These are phyloP conservation scores for Lactarius hatsudake DNA, from an alignment of 768 basidiomycete species.

Conservation along the genomic window DNA sequence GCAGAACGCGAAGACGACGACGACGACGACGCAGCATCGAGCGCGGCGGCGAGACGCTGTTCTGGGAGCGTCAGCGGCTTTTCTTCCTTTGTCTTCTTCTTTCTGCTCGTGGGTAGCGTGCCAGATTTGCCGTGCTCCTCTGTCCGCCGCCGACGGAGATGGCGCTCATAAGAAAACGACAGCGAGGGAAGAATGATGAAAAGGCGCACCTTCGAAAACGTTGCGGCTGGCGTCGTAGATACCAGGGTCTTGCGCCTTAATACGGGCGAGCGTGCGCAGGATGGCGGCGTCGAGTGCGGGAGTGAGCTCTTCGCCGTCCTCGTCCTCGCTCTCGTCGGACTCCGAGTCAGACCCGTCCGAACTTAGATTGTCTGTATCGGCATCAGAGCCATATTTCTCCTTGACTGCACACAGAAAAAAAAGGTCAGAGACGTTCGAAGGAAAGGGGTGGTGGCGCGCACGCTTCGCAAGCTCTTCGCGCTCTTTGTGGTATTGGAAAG, in stretches of 20 bases:
- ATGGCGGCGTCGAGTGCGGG: slow-evolving; percentile 94
- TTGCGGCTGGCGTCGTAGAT: slow-evolving; percentile 73
- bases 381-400: slow-evolving; percentile 82
- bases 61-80: slow-evolving; percentile 78
- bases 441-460: slow-evolving; percentile 38
- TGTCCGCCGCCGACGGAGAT: slow-evolving; percentile 30
- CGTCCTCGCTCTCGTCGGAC: slow-evolving; percentile 82
- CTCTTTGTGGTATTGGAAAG: slow-evolving; percentile 80
- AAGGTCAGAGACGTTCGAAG: neutral
- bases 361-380: slow-evolving; percentile 48
- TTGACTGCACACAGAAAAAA: slow-evolving; percentile 53
- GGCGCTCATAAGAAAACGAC: neutral
- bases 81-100: slow-evolving; percentile 55
- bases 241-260: slow-evolving; percentile 74
- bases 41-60: slow-evolving; percentile 60
- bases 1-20: slow-evolving; percentile 55
- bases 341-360: slow-evolving; percentile 56
- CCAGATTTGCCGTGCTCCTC: slow-evolving; percentile 64
- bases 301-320: slow-evolving; percentile 92
- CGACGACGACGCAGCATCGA: slow-evolving; percentile 42
- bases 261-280: slow-evolving; percentile 82
- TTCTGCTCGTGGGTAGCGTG: slow-evolving; percentile 29
- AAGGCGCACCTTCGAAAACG: slow-evolving; percentile 73
- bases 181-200: neutral
- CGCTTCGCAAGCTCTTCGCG: slow-evolving; percentile 79